Conservation (phyloP, 768 basidiomycete species). For the Tulasnella sp. region DNA sequence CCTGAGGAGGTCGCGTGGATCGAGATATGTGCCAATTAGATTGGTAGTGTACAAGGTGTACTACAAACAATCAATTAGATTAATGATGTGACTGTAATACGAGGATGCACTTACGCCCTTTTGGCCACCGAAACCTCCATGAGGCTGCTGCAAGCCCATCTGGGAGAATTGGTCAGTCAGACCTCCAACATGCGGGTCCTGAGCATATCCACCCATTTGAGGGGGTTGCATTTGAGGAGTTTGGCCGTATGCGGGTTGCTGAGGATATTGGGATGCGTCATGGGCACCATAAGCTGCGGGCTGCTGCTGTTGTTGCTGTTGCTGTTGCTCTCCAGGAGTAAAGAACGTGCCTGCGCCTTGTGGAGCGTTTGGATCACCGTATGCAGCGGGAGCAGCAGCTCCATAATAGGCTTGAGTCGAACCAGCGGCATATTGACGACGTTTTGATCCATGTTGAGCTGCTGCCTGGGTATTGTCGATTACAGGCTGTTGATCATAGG, state of each 20-base stretch:
- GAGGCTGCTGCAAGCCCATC: slow-evolving; percentile 53
- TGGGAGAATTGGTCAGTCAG: slow-evolving; percentile 75
- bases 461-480: slow-evolving; percentile 35
- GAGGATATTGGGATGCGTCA: not conserved
- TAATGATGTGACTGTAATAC: not conserved
- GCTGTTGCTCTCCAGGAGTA: slow-evolving; percentile 27
- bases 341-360: slow-evolving; percentile 34
- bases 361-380: slow-evolving; percentile 33
- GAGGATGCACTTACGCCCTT: slow-evolving; percentile 32
- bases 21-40: slow-evolving; percentile 82
- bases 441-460: slow-evolving; percentile 45
- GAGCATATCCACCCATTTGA: slow-evolving; percentile 40
- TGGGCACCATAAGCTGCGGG: not conserved
- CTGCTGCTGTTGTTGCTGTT: slow-evolving; percentile 4
- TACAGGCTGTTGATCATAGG: slow-evolving; percentile 27
- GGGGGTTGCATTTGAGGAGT: slow-evolving; percentile 20
- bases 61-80: slow-evolving; percentile 19
- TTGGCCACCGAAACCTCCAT: slow-evolving; percentile 39
- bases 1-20: slow-evolving; percentile 67
- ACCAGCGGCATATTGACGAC: slow-evolving; percentile 87
- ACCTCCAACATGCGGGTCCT: slow-evolving; percentile 4
- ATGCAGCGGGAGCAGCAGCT: slow-evolving; percentile 23
- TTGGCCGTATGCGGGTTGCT: slow-evolving; percentile 22
- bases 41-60: slow-evolving; percentile 78
- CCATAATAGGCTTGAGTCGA: slow-evolving; percentile 81